Conservation (phyloP, 1,284 basidiomycete species). For the Naganishia sp. region DNA sequence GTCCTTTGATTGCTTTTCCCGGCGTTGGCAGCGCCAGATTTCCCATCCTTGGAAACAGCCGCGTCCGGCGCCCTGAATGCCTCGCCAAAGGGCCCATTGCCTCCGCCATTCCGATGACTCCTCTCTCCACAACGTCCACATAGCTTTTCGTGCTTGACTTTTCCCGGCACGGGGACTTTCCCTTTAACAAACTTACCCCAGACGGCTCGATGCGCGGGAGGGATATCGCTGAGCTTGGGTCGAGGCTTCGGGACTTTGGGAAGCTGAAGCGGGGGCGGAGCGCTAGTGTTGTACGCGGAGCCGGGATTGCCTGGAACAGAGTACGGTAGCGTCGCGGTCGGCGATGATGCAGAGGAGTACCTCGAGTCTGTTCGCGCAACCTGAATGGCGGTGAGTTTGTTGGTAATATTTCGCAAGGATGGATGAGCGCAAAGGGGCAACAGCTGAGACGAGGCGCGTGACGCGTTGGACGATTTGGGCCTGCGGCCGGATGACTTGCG, state of each 20-base stretch:
- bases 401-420: slow-evolving; percentile 8
- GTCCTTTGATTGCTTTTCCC: slow-evolving; percentile 3
- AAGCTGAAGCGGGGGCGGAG: slow-evolving; percentile 1
- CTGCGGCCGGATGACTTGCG: slow-evolving; percentile 13
- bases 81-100: slow-evolving; percentile 24
- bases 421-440: slow-evolving; percentile 23
- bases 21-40: neutral
- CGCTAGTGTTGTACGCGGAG: slow-evolving; percentile 6
- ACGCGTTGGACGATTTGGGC: neutral
- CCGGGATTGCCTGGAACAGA: neutral
- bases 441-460: slow-evolving; percentile 4
- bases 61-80: slow-evolving; percentile 10
- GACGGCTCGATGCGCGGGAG: slow-evolving; percentile 23
- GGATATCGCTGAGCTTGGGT: slow-evolving; percentile 23
- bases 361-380: slow-evolving; percentile 9
- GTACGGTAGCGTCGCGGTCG: neutral
- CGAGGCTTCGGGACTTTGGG: slow-evolving; percentile 24
- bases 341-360: slow-evolving; percentile 6
- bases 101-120: slow-evolving; percentile 18
- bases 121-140: slow-evolving; percentile 24
- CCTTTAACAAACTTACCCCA: slow-evolving; percentile 27
- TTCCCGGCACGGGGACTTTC: slow-evolving; percentile 23
- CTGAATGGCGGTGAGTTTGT: slow-evolving; percentile 21
- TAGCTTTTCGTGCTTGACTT: slow-evolving; percentile 24
- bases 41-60: slow-evolving; percentile 4